Conservation (phyloP, 1,284 basidiomycete species). For the Pisolithus thermaeus region DNA sequence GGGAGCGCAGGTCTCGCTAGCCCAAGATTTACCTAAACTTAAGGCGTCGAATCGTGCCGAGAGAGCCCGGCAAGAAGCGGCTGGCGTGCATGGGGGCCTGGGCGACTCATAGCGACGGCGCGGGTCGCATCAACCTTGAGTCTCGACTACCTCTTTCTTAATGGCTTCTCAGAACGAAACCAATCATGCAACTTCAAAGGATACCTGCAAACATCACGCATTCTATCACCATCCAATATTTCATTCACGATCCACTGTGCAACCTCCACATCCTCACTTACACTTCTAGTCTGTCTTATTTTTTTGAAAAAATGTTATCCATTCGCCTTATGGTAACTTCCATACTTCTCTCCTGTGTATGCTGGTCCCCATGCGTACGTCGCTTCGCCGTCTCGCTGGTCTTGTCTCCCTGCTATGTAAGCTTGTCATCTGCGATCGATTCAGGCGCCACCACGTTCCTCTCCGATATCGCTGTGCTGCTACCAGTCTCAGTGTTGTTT, state of each 20-base stretch:
- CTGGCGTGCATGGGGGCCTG: slow-evolving; percentile 14
- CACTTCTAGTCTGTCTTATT: slow-evolving; percentile 16
- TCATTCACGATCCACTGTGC: slow-evolving; percentile 20
- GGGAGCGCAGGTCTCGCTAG: slow-evolving; percentile 44
- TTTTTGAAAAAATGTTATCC: slow-evolving; percentile 6
- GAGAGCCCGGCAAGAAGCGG: slow-evolving; percentile 25
- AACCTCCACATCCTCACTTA: slow-evolving; percentile 23
- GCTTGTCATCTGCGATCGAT: not conserved
- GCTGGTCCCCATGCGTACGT: not conserved
- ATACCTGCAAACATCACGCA: slow-evolving; percentile 16
- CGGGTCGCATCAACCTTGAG: not conserved
- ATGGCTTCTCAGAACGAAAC: slow-evolving; percentile 5
- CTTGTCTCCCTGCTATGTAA: not conserved
- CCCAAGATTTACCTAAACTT: slow-evolving; percentile 45
- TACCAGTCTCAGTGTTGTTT: not conserved
- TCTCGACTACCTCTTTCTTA: not conserved
- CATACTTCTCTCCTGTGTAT: not conserved
- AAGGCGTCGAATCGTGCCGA: slow-evolving; percentile 46
- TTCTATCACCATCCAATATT: slow-evolving; percentile 17
- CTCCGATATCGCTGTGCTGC: not conserved
- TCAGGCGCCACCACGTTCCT: not conserved
- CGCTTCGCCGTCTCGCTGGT: not conserved
- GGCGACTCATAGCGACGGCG: slow-evolving; percentile 17
- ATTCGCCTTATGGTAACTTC: not conserved
- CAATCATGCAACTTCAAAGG: slow-evolving; percentile 1